These are phyloP conservation scores for Pezicula radicicola DNA, from an alignment of 2,329 filamentous ascomycete species.

Conservation along the genomic window DNA sequence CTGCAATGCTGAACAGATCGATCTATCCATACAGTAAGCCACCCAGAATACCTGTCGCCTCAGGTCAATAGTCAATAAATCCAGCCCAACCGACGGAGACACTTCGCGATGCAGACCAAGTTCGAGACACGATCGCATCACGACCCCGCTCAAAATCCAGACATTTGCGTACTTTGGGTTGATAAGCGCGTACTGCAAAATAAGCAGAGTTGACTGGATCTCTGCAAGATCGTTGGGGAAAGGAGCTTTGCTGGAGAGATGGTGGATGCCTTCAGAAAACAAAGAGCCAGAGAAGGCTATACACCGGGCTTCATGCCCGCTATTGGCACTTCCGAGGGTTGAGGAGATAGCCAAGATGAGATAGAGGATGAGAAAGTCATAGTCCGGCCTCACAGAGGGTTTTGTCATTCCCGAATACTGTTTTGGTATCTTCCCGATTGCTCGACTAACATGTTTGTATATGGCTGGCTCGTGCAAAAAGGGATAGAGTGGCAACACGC, in stretches of 20 bases:
- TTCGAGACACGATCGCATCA: background rate
- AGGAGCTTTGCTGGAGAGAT: slow-evolving; percentile 24
- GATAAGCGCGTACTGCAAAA: background rate
- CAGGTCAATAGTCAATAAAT: background rate
- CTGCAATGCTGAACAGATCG: background rate
- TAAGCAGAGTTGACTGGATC: background rate
- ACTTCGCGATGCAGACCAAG: background rate
- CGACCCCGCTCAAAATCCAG: background rate
- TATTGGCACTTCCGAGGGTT: slow-evolving; percentile 28
- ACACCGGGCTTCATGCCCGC: slow-evolving; percentile 28
- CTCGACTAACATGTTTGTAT: slow-evolving; percentile 21
- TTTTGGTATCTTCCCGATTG: slow-evolving; percentile 12
- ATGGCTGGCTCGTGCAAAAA: slow-evolving; percentile 25
- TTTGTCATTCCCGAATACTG: slow-evolving; percentile 6
- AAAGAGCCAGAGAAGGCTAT: slow-evolving; percentile 28
- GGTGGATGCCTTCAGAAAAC: slow-evolving; percentile 31
- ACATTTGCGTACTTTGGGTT: background rate
- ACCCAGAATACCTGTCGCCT: background rate
- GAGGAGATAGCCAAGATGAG: slow-evolving; percentile 29
- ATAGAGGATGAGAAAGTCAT: slow-evolving; percentile 30
- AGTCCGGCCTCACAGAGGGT: slow-evolving; percentile 20
- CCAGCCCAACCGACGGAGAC: background rate
- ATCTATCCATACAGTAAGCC: background rate
- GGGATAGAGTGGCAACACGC: slow-evolving; percentile 27
- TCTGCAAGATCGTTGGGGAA: slow-evolving; percentile 13